Base-by-base conservation (phyloP, 2,329 filamentous ascomycete species). In the Phaeomoniella chlamydospora region DNA sequence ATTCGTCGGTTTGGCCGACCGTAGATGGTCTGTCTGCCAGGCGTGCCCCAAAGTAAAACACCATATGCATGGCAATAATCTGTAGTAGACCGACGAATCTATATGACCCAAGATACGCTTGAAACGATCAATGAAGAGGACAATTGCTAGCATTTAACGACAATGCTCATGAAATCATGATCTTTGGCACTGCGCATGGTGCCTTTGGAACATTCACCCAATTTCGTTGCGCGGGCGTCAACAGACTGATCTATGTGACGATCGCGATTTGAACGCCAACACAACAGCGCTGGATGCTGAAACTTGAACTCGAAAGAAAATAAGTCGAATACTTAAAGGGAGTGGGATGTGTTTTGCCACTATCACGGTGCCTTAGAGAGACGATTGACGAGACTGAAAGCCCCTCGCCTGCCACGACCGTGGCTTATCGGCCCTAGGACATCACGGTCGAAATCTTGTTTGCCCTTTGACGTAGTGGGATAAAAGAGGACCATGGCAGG, bases 401-500 rank as follows among this genome's bases (percentile, higher is more conserved):
- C 22, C 22, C 22, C 22, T 26, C 22, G n/a, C n/a, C n/a, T 26
- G 22, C 22, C 9, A 26, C 22, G n/a, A 32, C 6, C 31, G 15
- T 10, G 22, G n/a, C 15, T 17, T 18, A 14, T 22, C 15, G 17
- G 33, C 33, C 33, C 13, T 34, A 18, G 9, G 14, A 29, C 33
- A 15, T 18, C 33, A 14, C 19, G 6, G n/a, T n/a, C n/a, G n/a
- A n/a, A n/a, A n/a, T n/a, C n/a, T n/a, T n/a, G n/a, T n/a, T n/a
- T n/a, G n/a, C n/a, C n/a, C n/a, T n/a, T n/a, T n/a, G n/a, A n/a
- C n/a, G n/a, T n/a, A n/a, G n/a, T n/a, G n/a, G n/a, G n/a, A n/a
- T n/a, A n/a, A n/a, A n/a, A 9, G n/a, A 26, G 22, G 45, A 48
- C 43, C 46, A 76, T 76, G 76, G 74, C 76, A 54, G 74, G 79